phyloP scores from a whole-genome alignment of 1,284 basidiomycete genomes.

The Ceratobasidium papillatum region DNA sequence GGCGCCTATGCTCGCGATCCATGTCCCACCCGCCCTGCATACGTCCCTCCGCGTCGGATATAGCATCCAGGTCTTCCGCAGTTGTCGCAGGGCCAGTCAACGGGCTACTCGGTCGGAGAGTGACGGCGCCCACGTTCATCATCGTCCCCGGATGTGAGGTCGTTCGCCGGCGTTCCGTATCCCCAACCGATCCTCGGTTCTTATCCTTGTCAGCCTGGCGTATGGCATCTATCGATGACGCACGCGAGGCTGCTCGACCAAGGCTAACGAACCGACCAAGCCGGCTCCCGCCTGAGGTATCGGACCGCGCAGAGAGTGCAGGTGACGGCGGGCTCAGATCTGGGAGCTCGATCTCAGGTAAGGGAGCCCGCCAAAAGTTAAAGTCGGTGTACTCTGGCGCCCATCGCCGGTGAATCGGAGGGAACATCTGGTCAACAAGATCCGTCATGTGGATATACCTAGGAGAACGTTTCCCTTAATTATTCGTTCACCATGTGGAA shows the following conservation, averaged over 20 bases:
- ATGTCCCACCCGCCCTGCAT: conserved; percentile 52
- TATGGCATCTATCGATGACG: conserved; percentile 44
- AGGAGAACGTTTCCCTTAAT: not conserved
- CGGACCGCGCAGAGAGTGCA: conserved; percentile 89
- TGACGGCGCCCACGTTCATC: conserved; percentile 14
- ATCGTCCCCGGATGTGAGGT: conserved; percentile 39
- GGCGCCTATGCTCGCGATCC: conserved; percentile 60
- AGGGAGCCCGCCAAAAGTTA: conserved; percentile 91
- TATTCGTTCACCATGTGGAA: conserved; percentile 3
- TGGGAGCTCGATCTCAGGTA: conserved; percentile 83
- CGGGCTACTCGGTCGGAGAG: conserved; percentile 18
- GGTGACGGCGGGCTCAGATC: conserved; percentile 93
- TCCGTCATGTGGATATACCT: conserved; percentile 98
- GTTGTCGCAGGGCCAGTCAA: conserved; percentile 50
- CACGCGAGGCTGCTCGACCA: conserved; percentile 47
- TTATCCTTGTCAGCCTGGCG: conserved; percentile 43
- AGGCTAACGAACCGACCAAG: conserved; percentile 67
- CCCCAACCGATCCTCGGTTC: not conserved
- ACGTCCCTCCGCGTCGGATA: conserved; percentile 51
- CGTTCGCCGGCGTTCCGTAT: conserved; percentile 46
- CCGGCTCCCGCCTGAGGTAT: conserved; percentile 75
- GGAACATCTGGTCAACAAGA: conserved; percentile 99
- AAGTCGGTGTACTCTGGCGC: conserved; percentile 95
- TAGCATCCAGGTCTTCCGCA: conserved; percentile 48
- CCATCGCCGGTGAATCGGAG: conserved; percentile 89